These are phyloP conservation scores for Viola odorata DNA, from an alignment of 345 rosid genomes.

Conservation along the genomic window DNA sequence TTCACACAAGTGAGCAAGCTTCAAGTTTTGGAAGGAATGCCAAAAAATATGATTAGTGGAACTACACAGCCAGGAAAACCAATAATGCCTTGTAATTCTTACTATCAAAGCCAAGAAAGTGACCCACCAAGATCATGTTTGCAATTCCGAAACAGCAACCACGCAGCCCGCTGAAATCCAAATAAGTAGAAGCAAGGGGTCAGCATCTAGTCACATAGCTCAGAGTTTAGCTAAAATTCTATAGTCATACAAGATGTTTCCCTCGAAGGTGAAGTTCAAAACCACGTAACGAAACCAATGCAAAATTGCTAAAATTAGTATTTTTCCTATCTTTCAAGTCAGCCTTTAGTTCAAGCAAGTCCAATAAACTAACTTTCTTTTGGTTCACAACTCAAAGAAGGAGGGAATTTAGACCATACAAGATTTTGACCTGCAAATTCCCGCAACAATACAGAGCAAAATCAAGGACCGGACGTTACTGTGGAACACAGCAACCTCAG, in stretches of 20 bases:
- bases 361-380: neutral
- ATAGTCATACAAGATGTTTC: neutral
- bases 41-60: neutral
- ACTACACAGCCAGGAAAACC: neutral
- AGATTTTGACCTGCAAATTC: conserved; percentile 94
- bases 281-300: too few relatives aligned
- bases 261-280: too few relatives aligned
- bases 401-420: conserved; percentile 63
- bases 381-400: conserved; percentile 16
- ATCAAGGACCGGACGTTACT: conserved; percentile 63
- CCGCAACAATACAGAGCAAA: conserved; percentile 63
- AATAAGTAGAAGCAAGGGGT: conserved; percentile 25
- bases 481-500: conserved; percentile 65
- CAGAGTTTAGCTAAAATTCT: neutral
- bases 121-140: conserved; percentile 96
- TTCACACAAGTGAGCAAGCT: neutral
- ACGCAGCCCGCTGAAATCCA: conserved; percentile 69
- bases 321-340: neutral
- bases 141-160: conserved; percentile 96
- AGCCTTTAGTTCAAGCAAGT: neutral
- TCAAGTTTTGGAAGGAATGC: neutral
- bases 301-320: neutral
- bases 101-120: conserved; percentile 1
- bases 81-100: neutral
- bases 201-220: conserved; percentile 16